Evolutionary conservation across 192 early-diverging fungal genomes (phyloP), one percentile per base, ranked within the genome.

Genomic region (Borealophlyctis nickersoniae): DNA sequence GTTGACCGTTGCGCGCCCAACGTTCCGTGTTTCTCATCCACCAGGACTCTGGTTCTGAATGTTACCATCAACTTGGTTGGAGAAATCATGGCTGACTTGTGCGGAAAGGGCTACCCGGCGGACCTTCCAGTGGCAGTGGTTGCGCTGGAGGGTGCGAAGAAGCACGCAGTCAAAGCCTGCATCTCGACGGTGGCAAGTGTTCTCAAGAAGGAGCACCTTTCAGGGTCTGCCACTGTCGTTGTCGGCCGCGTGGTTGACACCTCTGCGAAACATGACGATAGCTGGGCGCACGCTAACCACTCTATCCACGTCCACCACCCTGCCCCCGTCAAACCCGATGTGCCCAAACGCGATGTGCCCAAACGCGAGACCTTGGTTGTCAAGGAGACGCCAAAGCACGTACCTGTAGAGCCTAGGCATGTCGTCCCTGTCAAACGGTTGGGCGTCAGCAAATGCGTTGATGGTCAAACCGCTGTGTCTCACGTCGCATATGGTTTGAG

Each of bases 401-500:
- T 13, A 2, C 56, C 7, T 14, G 30, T 45, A n/a, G 14, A 3
- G 14, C 22, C 22, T 5, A 16, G 24, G n/a, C 36, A 67, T 36
- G 66, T 11, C 27, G 39, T 45, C 19, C 19, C 39, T 19, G 39
- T 45, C 39, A 45, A 45, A 19, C 24, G 14, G 28, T 16, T 23
- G 11, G 29, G 24, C 45, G 31, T 45, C 29, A 68, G 3, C 14
- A 14, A 63, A 31, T 32, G 24, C 2, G 39, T 68, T 24, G 54
- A 53, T 56, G 63, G 55, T 58, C 60, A 36, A 23, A 60, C 58
- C 16, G 92, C 88, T 3, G 75, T 86, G 0, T 77, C 86, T 19
- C 87, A 90, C 64, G 77, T 94, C 16, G 87, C 90, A 4, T 91
- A 92, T 67, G 81, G 79, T 27, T 78, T 96, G 5, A 88, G 85